These are phyloP conservation scores for Trichoderma breve DNA, from an alignment of 2,329 filamentous ascomycete species.

Conservation along the genomic window DNA sequence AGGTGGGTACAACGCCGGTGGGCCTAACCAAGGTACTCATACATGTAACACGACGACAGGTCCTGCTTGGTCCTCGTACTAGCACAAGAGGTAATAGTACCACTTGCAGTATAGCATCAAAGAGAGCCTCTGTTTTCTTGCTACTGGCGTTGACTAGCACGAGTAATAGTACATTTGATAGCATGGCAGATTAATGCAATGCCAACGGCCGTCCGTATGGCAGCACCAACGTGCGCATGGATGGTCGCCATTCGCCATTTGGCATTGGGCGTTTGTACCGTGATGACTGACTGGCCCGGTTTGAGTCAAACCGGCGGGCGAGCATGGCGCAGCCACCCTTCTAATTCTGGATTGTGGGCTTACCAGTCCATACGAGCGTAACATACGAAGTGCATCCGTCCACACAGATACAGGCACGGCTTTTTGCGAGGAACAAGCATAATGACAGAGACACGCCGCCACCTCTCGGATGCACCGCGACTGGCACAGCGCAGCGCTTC, in stretches of 20 bases:
- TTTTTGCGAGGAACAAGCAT: neutral
- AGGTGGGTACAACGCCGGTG: slow-evolving; percentile 7
- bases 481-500: slow-evolving; percentile 10
- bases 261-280: neutral
- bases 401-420: neutral
- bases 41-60: neutral
- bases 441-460: slow-evolving; percentile 1
- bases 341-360: slow-evolving; percentile 37
- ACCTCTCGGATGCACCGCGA: slow-evolving; percentile 31
- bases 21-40: neutral
- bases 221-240: neutral
- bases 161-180: neutral
- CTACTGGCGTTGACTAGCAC: neutral
- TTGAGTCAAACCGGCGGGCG: slow-evolving; percentile 19
- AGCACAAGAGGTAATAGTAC: neutral
- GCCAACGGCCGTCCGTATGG: neutral
- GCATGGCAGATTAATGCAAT: neutral
- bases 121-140: neutral
- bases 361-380: slow-evolving; percentile 16
- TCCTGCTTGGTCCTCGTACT: neutral
- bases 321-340: slow-evolving; percentile 37
- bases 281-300: neutral
- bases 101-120: neutral
- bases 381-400: slow-evolving; percentile 9
- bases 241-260: neutral